phyloP scores from a whole-genome alignment of 225 moss, liverwort and hornwort genomes.

The Pseudisothecium myosuroides region DNA sequence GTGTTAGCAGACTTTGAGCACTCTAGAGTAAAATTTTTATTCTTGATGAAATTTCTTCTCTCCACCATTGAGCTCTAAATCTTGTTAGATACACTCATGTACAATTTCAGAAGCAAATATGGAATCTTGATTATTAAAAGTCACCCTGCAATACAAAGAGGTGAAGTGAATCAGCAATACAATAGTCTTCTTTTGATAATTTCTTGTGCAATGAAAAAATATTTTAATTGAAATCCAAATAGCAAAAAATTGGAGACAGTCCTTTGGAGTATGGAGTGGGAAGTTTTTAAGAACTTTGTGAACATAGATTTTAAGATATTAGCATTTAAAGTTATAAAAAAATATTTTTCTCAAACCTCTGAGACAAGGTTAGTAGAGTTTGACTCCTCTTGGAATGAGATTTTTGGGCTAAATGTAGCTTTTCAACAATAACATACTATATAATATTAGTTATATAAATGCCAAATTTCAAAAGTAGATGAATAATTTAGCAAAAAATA shows the following conservation, averaged over 20 bases:
- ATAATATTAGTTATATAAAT: background rate
- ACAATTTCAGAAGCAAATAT: background rate
- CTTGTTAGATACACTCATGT: fast-evolving
- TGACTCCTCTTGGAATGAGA: background rate
- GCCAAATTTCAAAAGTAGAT: background rate
- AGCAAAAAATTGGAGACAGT: background rate
- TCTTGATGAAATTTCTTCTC: background rate
- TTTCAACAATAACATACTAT: background rate
- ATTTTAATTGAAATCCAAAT: background rate
- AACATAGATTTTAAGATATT: background rate
- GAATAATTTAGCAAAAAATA: background rate
- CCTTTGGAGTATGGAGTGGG: no score
- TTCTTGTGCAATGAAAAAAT: background rate
- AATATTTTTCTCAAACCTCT: background rate
- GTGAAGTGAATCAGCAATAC: background rate
- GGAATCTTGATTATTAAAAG: background rate
- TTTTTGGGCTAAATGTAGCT: background rate
- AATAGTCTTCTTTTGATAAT: background rate
- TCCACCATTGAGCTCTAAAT: background rate
- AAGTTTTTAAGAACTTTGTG: no score
- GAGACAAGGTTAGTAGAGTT: background rate
- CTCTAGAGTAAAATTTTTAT: background rate
- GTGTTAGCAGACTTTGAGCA: fast-evolving
- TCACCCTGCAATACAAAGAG: fast-evolving
- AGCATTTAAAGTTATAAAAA: background rate